A percentile compares a stretch with the other conserved stretches of the same genome.
Conservation (phyloP, 371 early-diverging fungal species). For the Blakeslea trispora region DNA sequence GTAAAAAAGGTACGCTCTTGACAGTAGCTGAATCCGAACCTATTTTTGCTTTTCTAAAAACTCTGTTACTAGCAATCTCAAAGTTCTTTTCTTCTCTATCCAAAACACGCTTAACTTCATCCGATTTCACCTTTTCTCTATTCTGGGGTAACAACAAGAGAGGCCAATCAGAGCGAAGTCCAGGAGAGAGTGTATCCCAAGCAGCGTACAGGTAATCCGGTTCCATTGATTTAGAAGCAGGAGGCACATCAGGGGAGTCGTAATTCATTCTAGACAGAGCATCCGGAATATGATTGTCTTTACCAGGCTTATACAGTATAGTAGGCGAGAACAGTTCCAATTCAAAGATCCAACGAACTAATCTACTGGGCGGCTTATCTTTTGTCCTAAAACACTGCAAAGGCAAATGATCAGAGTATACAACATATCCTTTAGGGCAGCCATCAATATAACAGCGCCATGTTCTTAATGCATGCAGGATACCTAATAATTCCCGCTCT, state of each 20-base stretch:
- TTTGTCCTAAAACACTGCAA: slow-evolving; percentile 25
- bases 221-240: slow-evolving; percentile 12
- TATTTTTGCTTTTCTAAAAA: background rate
- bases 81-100: slow-evolving; percentile 3
- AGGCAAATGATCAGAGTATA: slow-evolving; percentile 31
- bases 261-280: slow-evolving; percentile 19
- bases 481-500: slow-evolving; percentile 37
- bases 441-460: slow-evolving; percentile 39
- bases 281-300: slow-evolving; percentile 30
- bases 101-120: background rate
- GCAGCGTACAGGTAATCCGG: slow-evolving; percentile 24
- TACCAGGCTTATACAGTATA: slow-evolving; percentile 32
- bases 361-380: slow-evolving; percentile 23
- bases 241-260: slow-evolving; percentile 1
- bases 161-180: slow-evolving; percentile 3
- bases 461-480: slow-evolving; percentile 28
- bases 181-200: background rate
- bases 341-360: slow-evolving; percentile 26
- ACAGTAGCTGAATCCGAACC: background rate
- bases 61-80: background rate
- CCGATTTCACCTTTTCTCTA: slow-evolving; percentile 1
- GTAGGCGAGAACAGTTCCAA: slow-evolving; percentile 23
- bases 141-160: background rate
- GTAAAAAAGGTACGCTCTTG: slow-evolving; percentile 3
- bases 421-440: slow-evolving; percentile 12